These are phyloP conservation scores for Pilaira anomala DNA, from an alignment of 192 early-diverging fungal species.

Conservation along the genomic window DNA sequence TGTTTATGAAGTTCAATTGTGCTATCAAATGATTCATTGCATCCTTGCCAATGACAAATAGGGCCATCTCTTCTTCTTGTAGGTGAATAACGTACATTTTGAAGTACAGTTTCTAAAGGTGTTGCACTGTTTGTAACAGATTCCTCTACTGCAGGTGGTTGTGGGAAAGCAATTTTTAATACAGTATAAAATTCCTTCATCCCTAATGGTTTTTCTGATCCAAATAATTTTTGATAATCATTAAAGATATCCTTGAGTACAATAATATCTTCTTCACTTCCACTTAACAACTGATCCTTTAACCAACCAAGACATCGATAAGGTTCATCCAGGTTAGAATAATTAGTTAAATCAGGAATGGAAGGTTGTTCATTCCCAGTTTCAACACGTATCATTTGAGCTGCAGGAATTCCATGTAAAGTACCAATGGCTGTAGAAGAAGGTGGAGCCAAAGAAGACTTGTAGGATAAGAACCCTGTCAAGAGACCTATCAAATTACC, in stretches of 20 bases:
- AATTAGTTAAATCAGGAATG: conserved; percentile 39
- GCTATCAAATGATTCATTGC: conserved; percentile 29
- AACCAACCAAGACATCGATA: conserved; percentile 59
- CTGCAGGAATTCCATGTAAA: conserved; percentile 26
- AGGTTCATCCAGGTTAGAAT: conserved; percentile 49
- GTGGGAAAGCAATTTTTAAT: conserved; percentile 34
- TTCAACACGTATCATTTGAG: conserved; percentile 11
- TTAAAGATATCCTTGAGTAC: conserved; percentile 39
- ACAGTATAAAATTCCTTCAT: conserved; percentile 35
- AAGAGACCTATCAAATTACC: conserved; percentile 53
- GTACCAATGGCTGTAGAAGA: conserved; percentile 10
- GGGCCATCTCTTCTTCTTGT: conserved; percentile 11
- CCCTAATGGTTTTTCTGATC: conserved; percentile 29
- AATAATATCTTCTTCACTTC: conserved; percentile 33
- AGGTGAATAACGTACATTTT: conserved; percentile 28
- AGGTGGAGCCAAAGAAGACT: conserved; percentile 31
- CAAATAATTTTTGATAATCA: conserved; percentile 45
- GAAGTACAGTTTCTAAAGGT: conserved; percentile 17
- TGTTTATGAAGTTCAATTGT: conserved; percentile 46
- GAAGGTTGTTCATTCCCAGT: conserved; percentile 3
- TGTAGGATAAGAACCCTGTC: conserved; percentile 42
- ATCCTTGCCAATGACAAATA: conserved; percentile 49
- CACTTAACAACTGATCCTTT: conserved; percentile 43
- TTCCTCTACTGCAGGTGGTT: conserved; percentile 20
- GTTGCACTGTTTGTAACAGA: conserved; percentile 7